Percentiles rank a stretch among this genome's conserved stretches.
Evolutionary conservation across 306 rosid genomes (phyloP).

Genomic region (Dryas drummondii): DNA sequence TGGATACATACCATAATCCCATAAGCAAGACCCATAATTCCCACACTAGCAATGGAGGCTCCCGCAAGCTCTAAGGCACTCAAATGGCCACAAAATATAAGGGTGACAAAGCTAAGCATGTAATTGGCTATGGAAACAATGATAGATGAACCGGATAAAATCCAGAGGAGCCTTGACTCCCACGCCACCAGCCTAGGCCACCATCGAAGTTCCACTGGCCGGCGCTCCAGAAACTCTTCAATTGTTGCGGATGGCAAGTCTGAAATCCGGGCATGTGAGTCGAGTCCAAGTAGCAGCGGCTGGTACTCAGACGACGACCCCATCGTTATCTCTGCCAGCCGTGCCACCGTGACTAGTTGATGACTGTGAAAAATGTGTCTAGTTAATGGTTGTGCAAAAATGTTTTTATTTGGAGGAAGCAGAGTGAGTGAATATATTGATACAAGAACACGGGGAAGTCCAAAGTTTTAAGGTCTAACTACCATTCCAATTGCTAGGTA

Average conservation of each 20-base stretch:
- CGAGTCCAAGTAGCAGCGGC: constrained; percentile 20
- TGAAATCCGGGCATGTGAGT: constrained; percentile 11
- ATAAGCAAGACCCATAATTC: constrained; percentile 79
- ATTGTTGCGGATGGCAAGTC: constrained; percentile 19
- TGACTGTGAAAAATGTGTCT: neutral
- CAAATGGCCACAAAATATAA: constrained; percentile 68
- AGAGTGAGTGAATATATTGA: neutral
- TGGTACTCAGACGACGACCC: constrained; percentile 21
- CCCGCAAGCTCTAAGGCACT: constrained; percentile 66
- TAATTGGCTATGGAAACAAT: constrained; percentile 39
- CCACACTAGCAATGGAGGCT: constrained; percentile 66
- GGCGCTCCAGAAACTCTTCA: constrained; percentile 43
- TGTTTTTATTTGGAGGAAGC: neutral
- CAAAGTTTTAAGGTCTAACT: too few relatives aligned
- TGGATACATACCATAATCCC: constrained; percentile 60
- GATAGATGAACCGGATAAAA: constrained; percentile 45
- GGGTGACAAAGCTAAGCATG: constrained; percentile 53
- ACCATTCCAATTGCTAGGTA: too few relatives aligned
- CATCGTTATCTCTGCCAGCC: constrained; percentile 3
- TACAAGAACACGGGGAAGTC: too few relatives aligned
- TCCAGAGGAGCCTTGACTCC: constrained; percentile 79
- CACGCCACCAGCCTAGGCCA: constrained; percentile 57
- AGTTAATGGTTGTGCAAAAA: too few relatives aligned
- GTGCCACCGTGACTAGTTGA: neutral
- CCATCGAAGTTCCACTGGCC: constrained; percentile 23